Percentiles rank a stretch among this genome's conserved stretches.
Evolutionary conservation across 305 asterid species (phyloP).

Genomic region (Rubia occidens): DNA sequence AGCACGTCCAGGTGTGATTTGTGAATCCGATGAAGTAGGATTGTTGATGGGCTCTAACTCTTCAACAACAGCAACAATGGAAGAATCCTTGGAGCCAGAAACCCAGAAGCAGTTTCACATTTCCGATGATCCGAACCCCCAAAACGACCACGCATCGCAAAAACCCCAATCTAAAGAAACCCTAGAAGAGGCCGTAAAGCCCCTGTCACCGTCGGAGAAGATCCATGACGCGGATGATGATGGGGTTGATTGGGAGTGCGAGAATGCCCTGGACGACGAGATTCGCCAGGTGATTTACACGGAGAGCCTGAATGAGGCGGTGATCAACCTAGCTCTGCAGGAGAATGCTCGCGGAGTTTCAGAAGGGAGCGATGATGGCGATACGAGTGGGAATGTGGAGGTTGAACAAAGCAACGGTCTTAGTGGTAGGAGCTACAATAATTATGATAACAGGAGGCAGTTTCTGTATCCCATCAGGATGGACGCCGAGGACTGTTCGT

Average conservation of each 20-base stretch:
- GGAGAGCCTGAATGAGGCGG: slow-evolving; percentile 21
- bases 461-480: slow-evolving; percentile 62
- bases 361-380: slow-evolving; percentile 7
- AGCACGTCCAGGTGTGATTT: not conserved
- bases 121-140: slow-evolving; percentile 1
- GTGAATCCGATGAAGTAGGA: not conserved
- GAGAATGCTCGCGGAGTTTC: slow-evolving; percentile 9
- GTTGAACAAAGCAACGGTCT: slow-evolving; percentile 21
- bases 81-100: not conserved
- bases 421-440: slow-evolving; percentile 20
- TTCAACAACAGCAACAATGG: slow-evolving; percentile 5
- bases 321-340: slow-evolving; percentile 19
- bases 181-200: slow-evolving; percentile 7
- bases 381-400: slow-evolving; percentile 14
- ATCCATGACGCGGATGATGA: slow-evolving; percentile 6
- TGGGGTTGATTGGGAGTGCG: not conserved
- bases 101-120: not conserved
- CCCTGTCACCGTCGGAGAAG: slow-evolving; percentile 5
- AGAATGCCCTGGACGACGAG: slow-evolving; percentile 19
- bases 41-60: not conserved
- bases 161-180: slow-evolving; percentile 10
- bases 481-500: slow-evolving; percentile 80
- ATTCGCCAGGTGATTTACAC: slow-evolving; percentile 20
- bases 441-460: slow-evolving; percentile 29
- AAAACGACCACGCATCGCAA: not conserved